phyloP scores from a whole-genome alignment of 805 yeast species.

The Schizosaccharomyces cryophilus region DNA sequence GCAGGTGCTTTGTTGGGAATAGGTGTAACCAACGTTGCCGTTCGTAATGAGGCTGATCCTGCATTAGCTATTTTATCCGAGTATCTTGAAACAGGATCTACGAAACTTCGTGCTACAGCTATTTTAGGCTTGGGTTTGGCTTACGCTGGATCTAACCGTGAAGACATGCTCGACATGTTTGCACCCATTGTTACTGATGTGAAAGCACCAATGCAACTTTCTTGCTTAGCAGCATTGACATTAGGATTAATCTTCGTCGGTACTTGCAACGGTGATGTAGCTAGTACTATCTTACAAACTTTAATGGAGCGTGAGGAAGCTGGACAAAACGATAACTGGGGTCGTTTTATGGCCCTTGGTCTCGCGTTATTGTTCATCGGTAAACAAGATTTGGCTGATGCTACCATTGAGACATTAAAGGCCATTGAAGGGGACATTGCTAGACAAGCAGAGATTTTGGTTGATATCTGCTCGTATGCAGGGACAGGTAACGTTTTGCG shows the following conservation, averaged over 20 bases:
- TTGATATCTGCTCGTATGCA: constrained; percentile 81
- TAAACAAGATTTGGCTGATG: constrained; percentile 73
- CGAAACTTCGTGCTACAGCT: constrained; percentile 49
- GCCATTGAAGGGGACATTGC: constrained; percentile 92
- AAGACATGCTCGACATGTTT: constrained; percentile 51
- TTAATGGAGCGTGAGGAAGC: constrained; percentile 58
- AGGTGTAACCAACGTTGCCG: constrained; percentile 77
- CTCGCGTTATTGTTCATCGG: constrained; percentile 81
- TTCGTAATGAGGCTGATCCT: constrained; percentile 88
- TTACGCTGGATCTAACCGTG: constrained; percentile 80
- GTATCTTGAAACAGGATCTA: constrained; percentile 40
- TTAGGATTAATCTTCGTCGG: constrained; percentile 90
- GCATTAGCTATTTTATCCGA: constrained; percentile 66
- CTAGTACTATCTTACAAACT: constrained; percentile 76
- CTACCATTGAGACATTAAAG: constrained; percentile 67
- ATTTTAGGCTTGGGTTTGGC: constrained; percentile 83
- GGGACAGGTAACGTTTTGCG: constrained; percentile 95
- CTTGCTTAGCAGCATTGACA: constrained; percentile 71
- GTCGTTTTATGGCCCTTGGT: constrained; percentile 74
- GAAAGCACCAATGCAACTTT: constrained; percentile 47
- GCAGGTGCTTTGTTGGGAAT: constrained; percentile 94
- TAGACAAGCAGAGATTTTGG: constrained; percentile 65
- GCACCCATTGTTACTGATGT: constrained; percentile 65
- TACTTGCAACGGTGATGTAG: constrained; percentile 80
- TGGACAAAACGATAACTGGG: constrained; percentile 67